A percentile compares a stretch with the other conserved stretches of the same genome.
Conservation (phyloP, 2,329 filamentous ascomycete species). For the Ophiostoma quercus region DNA sequence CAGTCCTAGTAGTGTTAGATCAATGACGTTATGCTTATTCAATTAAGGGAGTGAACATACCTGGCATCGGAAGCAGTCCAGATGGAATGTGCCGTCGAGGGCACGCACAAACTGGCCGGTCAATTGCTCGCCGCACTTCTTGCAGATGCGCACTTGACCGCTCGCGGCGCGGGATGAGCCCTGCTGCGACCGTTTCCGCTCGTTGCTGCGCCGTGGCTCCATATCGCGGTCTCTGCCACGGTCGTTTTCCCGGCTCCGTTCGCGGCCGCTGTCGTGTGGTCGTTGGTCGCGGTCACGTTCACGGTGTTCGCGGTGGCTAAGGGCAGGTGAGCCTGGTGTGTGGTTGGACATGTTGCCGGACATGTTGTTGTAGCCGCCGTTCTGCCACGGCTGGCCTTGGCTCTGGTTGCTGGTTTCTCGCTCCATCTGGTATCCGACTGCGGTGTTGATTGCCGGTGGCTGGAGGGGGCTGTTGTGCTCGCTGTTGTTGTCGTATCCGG, state of each 20-base stretch:
- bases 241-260: constrained; percentile 32
- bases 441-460: constrained; percentile 17
- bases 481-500: constrained; percentile 41
- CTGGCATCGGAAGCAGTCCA: constrained; percentile 96
- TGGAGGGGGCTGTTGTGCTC: constrained; percentile 35
- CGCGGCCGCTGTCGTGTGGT: constrained; percentile 27
- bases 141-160: constrained; percentile 62
- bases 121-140: constrained; percentile 81
- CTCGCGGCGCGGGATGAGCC: constrained; percentile 51
- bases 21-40: too few relatives aligned
- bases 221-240: constrained; percentile 31
- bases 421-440: constrained; percentile 30
- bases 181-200: constrained; percentile 43
- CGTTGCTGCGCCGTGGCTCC: constrained; percentile 50
- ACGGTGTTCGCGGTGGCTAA: constrained; percentile 34
- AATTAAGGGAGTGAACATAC: constrained; percentile 47
- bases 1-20: constrained; percentile 69
- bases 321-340: constrained; percentile 37
- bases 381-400: constrained; percentile 26
- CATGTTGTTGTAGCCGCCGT: constrained; percentile 27
- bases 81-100: constrained; percentile 85
- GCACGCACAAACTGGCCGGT: constrained; percentile 96
- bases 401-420: constrained; percentile 28
- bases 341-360: constrained; percentile 28
- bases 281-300: constrained; percentile 28